Evolutionary conservation across 768 basidiomycete genomes (phyloP).

Genomic region (Russula dissimulans): DNA sequence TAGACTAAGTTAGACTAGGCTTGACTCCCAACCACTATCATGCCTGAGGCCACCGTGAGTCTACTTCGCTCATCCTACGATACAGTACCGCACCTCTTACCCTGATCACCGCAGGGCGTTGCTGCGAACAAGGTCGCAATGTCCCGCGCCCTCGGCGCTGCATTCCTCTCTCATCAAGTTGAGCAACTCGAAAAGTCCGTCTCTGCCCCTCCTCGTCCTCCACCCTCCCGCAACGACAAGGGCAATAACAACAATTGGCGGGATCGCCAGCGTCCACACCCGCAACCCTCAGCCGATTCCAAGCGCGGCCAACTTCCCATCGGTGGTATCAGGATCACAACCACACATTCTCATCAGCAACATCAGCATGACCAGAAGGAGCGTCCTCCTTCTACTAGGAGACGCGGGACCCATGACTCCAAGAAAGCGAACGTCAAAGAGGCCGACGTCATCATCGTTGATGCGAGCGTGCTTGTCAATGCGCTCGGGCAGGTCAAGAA

Average conservation of each 20-base stretch:
- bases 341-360: not conserved
- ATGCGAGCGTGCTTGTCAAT: slow-evolving; percentile 76
- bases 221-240: slow-evolving; percentile 19
- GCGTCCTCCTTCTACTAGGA: not conserved
- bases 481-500: slow-evolving; percentile 70
- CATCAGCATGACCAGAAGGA: slow-evolving; percentile 2
- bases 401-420: not conserved
- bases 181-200: slow-evolving; percentile 80
- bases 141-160: slow-evolving; percentile 81
- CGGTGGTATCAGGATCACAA: slow-evolving; percentile 14
- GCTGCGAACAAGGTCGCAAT: slow-evolving; percentile 58
- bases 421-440: slow-evolving; percentile 34
- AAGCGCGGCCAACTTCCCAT: slow-evolving; percentile 22
- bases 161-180: slow-evolving; percentile 80
- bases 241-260: slow-evolving; percentile 8
- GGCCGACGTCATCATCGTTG: slow-evolving; percentile 68
- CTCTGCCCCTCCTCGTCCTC: slow-evolving; percentile 28
- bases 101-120: not conserved
- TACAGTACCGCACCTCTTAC: not conserved
- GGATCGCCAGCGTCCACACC: slow-evolving; percentile 12
- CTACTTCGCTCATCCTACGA: not conserved
- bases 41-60: not conserved
- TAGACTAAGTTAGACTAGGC: not conserved
- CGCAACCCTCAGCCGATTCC: slow-evolving; percentile 14
- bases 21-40: not conserved